These are phyloP conservation scores for Dipteronia dyeriana DNA, from an alignment of 345 rosid species.

Conservation along the genomic window DNA sequence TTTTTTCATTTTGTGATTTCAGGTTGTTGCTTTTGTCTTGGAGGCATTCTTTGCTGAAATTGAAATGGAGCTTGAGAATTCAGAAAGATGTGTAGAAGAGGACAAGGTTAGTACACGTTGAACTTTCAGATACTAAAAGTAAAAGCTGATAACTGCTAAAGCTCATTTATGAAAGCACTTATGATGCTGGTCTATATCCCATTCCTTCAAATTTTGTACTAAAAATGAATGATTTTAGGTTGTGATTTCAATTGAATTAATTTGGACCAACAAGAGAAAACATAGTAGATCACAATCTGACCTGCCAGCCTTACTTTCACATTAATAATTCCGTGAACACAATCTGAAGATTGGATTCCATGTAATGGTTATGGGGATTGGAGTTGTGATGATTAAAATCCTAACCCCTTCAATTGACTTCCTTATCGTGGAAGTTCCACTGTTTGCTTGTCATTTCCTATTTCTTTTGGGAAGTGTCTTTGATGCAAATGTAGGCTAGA, in stretches of 20 bases:
- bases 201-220: not conserved
- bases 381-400: no score
- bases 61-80: constrained; percentile 84
- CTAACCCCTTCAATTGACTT: no score
- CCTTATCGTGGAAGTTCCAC: not conserved
- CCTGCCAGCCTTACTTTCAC: not conserved
- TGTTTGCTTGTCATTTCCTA: not conserved
- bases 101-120: constrained; percentile 49
- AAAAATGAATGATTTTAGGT: not conserved
- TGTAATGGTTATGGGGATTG: no score
- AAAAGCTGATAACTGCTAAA: not conserved
- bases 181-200: not conserved
- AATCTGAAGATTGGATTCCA: no score
- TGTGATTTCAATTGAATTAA: not conserved
- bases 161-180: not conserved
- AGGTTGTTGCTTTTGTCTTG: constrained; percentile 97
- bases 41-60: constrained; percentile 96
- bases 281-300: not conserved
- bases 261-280: not conserved
- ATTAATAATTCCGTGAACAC: no score
- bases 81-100: constrained; percentile 51
- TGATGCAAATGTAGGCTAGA: not conserved
- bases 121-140: not conserved
- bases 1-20: constrained; percentile 31
- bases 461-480: not conserved